These are phyloP conservation scores for Bacterosira constricta DNA, from an alignment of 108 stramenopile species.

Conservation along the genomic window DNA sequence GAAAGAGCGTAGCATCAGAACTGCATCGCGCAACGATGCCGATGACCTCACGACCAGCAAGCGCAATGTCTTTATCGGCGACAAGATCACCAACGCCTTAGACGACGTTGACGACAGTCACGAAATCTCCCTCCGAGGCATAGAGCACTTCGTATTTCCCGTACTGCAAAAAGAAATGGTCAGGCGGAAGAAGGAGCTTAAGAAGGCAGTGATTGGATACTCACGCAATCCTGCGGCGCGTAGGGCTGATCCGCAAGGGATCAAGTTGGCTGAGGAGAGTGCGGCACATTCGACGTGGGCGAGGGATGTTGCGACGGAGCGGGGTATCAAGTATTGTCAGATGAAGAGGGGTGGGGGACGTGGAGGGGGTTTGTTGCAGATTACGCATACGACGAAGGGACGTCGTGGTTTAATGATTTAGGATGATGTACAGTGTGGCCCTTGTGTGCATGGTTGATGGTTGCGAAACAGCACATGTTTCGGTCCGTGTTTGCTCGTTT, in stretches of 20 bases:
- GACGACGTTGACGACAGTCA: constrained; percentile 26
- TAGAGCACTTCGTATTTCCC: constrained; percentile 28
- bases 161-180: constrained; percentile 30
- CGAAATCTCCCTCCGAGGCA: constrained; percentile 18
- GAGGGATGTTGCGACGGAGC: constrained; percentile 11
- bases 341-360: constrained; percentile 21
- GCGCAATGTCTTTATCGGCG: constrained; percentile 22
- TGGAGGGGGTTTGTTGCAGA: constrained; percentile 12
- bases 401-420: not conserved
- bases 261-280: constrained; percentile 9
- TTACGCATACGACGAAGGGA: not conserved
- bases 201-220: constrained; percentile 14
- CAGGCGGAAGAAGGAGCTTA: constrained; percentile 7
- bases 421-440: too few relatives aligned
- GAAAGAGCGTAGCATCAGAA: constrained; percentile 23
- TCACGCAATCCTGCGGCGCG: not conserved
- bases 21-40: constrained; percentile 21
- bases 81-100: constrained; percentile 16
- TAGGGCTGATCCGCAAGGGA: constrained; percentile 8
- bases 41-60: not conserved
- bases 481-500: not conserved
- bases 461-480: not conserved
- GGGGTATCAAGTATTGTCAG: constrained; percentile 22
- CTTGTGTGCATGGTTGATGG: too few relatives aligned
- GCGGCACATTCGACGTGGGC: constrained; percentile 7